Evolutionary conservation across 768 basidiomycete genomes (phyloP), one percentile per base, ranked within the genome.

Genomic region (Paxillus rubicundulus): DNA sequence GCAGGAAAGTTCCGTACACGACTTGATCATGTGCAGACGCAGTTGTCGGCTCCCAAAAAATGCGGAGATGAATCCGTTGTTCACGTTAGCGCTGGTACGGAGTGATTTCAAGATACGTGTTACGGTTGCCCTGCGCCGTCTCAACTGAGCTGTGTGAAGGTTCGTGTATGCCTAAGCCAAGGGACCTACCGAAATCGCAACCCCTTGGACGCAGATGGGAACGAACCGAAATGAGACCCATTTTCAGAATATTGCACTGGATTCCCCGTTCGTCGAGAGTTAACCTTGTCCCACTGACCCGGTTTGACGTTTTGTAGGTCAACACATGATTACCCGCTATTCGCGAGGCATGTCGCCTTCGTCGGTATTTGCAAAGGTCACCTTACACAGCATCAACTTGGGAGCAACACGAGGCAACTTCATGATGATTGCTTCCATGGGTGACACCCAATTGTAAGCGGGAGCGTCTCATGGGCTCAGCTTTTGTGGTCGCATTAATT

Each of bases 231-330:
- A 43, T 49, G 49, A 48, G 6, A 39, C 28, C 56, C 49, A 52
- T 49, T 59, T 59, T 58, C 44, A 50, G 53, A 43, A 50, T 49
- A 56, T 53, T 36, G 53, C 58, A 48, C 21, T 46, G 40, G 49
- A 59, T 52, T 59, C 62, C 61, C 61, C 61, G 54, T 57, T 44
- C 50, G 30, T 45, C 50, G 5, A 34, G 51, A 71, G 67, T 61
- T 69, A 69, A 69, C 68, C 68, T 69, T 69, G 68, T 68, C 49
- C 49, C 37, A 47, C 37, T 61, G 60, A 66, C 68, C 60, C 58
- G 59, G 47, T 41, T 54, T 55, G 47, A 46, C 51, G 51, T 48
- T n/a, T n/a, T n/a, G 49, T 50, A 51, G 40, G 33, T 16, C 52
- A 50, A 56, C 52, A 37, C 54, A 37, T 24, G 41, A 50, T 24